These are phyloP conservation scores for Symbiodinium pilosum DNA, from an alignment of 73 alveolate species.

Conservation along the genomic window DNA sequence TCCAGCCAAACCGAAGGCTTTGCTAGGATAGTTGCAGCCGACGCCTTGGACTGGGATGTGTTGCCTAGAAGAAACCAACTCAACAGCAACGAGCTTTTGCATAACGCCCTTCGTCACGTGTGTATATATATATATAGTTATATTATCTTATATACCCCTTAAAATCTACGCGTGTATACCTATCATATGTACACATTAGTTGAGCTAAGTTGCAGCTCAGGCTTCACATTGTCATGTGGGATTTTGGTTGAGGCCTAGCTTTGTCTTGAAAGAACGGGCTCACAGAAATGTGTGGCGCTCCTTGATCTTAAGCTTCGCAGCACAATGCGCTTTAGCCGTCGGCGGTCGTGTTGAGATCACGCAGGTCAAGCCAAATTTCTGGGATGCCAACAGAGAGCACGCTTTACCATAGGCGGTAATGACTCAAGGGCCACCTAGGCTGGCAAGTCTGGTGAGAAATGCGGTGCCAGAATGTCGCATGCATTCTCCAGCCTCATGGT, in stretches of 20 bases:
- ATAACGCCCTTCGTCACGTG: too few relatives aligned
- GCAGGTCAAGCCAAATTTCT: neutral
- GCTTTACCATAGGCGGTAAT: constrained; percentile 36
- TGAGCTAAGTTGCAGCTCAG: too few relatives aligned
- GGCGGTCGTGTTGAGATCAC: too few relatives aligned
- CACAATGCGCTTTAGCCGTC: too few relatives aligned
- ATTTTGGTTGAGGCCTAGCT: too few relatives aligned
- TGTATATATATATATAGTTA: too few relatives aligned
- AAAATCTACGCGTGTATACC: too few relatives aligned
- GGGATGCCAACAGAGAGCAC: constrained; percentile 31
- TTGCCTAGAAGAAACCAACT: neutral
- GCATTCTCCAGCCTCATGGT: neutral
- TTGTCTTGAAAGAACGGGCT: neutral
- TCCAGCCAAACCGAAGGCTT: constrained; percentile 92
- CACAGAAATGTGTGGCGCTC: neutral
- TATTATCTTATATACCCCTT: too few relatives aligned
- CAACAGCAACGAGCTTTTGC: too few relatives aligned
- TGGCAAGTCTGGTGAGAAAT: neutral
- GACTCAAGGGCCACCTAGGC: neutral
- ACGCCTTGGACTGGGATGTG: constrained; percentile 8
- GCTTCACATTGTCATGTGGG: too few relatives aligned
- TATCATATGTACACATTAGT: too few relatives aligned
- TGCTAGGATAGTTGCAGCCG: constrained; percentile 94
- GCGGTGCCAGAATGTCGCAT: neutral
- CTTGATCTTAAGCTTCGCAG: neutral